Evolutionary conservation across 2,329 filamentous ascomycete species (phyloP).

Genomic region (Coleophoma eucalyptorum): DNA sequence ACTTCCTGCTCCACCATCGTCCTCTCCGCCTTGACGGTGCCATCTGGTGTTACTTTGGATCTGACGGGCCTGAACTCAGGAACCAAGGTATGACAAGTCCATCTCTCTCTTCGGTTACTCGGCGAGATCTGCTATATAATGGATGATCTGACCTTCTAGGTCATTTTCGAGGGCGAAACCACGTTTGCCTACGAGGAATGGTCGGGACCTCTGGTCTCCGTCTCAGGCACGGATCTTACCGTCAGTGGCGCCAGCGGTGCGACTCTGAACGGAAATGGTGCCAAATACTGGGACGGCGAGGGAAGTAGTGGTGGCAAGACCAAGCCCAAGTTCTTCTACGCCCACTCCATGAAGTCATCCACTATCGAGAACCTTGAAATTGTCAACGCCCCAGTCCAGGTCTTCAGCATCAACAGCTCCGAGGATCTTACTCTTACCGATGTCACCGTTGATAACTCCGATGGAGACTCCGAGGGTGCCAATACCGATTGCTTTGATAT

Average conservation of each 20-base stretch:
- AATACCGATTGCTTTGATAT: conserved; percentile 54
- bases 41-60: conserved; percentile 54
- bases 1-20: conserved; percentile 49
- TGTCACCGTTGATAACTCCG: conserved; percentile 53
- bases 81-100: too few species aligned
- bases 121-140: background rate
- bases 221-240: conserved; percentile 52
- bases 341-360: conserved; percentile 45
- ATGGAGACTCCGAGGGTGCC: conserved; percentile 39
- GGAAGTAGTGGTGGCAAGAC: conserved; percentile 52
- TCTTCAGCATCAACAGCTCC: conserved; percentile 30
- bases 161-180: conserved; percentile 63
- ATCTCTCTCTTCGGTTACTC: too few species aligned
- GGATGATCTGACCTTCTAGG: conserved; percentile 21
- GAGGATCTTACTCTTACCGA: conserved; percentile 39
- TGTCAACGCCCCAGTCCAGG: conserved; percentile 49
- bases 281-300: conserved; percentile 56
- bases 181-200: conserved; percentile 64
- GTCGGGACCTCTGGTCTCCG: conserved; percentile 57
- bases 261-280: conserved; percentile 51
- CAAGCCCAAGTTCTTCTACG: conserved; percentile 61
- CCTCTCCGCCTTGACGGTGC: conserved; percentile 50
- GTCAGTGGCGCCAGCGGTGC: conserved; percentile 47
- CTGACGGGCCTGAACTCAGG: conserved; percentile 45
- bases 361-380: conserved; percentile 43